Base-by-base conservation (phyloP, 345 rosid species). In the Anacardium occidentale region DNA sequence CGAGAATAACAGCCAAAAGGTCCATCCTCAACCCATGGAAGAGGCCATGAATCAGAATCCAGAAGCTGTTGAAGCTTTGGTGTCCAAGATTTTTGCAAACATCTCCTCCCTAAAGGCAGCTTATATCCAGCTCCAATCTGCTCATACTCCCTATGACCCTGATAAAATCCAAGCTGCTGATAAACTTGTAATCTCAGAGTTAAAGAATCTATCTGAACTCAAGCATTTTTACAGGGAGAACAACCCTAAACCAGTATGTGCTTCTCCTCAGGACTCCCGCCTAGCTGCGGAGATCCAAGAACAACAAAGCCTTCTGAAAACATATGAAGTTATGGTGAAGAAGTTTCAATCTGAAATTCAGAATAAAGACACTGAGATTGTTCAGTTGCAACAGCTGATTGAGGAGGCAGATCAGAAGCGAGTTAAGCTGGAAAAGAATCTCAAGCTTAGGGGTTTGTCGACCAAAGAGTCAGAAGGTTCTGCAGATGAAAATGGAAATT, bases 21-120 rank as follows among this genome's bases (percentile, higher is more conserved):
- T 89, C 62, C 90, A 91, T 78, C 97, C 97, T 78, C 97, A 91
- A 81, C 97, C 97, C 52, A 88, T 88, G 94, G 94, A 91, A 88
- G 93, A 88, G 64, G 76, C 87, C 50, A 81, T 80, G 66, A 85
- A 83, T 79, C 94, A 85, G 71, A 85, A 88, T 73, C 92, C 91
- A 4, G 91, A 91, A 81, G 92, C 94, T 66, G 69, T 86, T 75
- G 94, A 91, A 79, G 83, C 90, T 74, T 75, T 91, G 73, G 87
- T 89, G 68, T 84, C 94, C 54, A 89, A 88, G 75, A 52, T 91
- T 48, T 91, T 91, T 71, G 61, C 86, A 11, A 89, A 91, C 76
- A 88, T 91, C 72, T 91, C 97, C 10, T 81, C 92, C 26, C 78
- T 91, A 47, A 91, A 91, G 73, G 85, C 97, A 0, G 95, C 97